Base-by-base conservation (phyloP, 768 basidiomycete genomes). In the Filobasidium floriforme region DNA sequence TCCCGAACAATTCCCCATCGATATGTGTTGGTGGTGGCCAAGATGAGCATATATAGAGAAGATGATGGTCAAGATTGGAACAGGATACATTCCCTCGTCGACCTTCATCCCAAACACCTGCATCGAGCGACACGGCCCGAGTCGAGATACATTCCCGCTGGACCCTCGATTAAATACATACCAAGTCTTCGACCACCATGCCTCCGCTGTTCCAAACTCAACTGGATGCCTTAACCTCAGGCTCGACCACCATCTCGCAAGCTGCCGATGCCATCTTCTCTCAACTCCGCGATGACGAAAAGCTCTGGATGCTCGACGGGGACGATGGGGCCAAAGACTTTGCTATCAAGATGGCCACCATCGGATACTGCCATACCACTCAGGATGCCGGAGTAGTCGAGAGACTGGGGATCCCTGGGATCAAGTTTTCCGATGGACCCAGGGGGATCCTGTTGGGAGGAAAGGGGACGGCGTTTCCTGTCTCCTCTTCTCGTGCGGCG, bases 291-390 rank as follows among this genome's bases (percentile, higher is more conserved):
- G 40, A 41, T 3, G 15, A 24, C 41, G 60, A 61, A 49, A 61
- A 61, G 24, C 60, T 61, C 14, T 43, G 60, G 41, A 22, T 61
- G n/a, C 60, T 61, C 44, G 60, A 61, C 41, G 60, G 60, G 29
- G 60, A 46, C 44, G 10, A 14, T 28, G 41, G 44, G 1, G 44
- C 44, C 41, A 12, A 24, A 19, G 19, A 41, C n/a, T 61, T 61
- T 37, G 22, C 43, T 44, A 49, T 29, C 19, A 9, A 24, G 9
- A 24, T 46, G 18, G 40, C 43, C 14, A n/a, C 7, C 22, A 24
- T 43, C 6, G 60, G 60, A 15, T 61, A 61, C 24, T 44, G 44
- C 24, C 44, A 9, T 41, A 14, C 41, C 9, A 37, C 43, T 44
- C 24, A 43, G 22, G 41, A 49, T 4, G 60, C 60, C 12, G 60